phyloP scores from a whole-genome alignment of 140 eudicot genomes.

The Erigeron philadelphicus region DNA sequence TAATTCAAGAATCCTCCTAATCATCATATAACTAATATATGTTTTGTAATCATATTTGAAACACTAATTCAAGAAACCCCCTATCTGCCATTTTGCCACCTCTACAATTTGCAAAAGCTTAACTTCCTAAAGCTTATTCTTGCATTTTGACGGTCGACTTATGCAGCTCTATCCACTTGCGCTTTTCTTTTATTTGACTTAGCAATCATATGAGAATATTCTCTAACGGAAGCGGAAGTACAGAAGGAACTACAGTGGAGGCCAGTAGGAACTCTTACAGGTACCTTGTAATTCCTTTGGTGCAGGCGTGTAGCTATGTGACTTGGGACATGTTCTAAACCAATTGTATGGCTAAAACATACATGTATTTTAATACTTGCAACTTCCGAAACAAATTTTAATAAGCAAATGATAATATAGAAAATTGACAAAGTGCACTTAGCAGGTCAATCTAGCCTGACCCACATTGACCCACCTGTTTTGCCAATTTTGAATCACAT shows the following conservation, averaged over 20 bases:
- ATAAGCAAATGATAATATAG: neutral
- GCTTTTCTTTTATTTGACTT: conserved; percentile 32
- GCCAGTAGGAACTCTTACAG: conserved; percentile 49
- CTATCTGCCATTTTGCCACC: neutral
- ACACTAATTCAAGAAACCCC: neutral
- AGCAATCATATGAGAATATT: conserved; percentile 62
- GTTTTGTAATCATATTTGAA: neutral
- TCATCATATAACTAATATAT: neutral
- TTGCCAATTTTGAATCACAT: neutral
- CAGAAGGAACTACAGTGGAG: conserved; percentile 58
- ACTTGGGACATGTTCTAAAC: conserved; percentile 1
- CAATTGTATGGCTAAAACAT: neutral
- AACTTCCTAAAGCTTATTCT: neutral
- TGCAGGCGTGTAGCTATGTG: neutral
- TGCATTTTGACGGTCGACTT: conserved; percentile 20
- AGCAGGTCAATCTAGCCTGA: neutral
- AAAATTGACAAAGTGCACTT: neutral
- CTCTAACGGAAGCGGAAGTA: conserved; percentile 44
- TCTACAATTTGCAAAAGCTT: conserved; percentile 6
- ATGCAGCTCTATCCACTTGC: conserved; percentile 30
- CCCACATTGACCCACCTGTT: neutral
- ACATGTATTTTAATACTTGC: neutral
- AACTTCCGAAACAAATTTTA: neutral
- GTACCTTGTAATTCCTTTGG: conserved; percentile 25
- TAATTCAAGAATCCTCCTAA: neutral